phyloP scores from a whole-genome alignment of 2,329 filamentous ascomycete genomes.

The Xylaria sp. region DNA sequence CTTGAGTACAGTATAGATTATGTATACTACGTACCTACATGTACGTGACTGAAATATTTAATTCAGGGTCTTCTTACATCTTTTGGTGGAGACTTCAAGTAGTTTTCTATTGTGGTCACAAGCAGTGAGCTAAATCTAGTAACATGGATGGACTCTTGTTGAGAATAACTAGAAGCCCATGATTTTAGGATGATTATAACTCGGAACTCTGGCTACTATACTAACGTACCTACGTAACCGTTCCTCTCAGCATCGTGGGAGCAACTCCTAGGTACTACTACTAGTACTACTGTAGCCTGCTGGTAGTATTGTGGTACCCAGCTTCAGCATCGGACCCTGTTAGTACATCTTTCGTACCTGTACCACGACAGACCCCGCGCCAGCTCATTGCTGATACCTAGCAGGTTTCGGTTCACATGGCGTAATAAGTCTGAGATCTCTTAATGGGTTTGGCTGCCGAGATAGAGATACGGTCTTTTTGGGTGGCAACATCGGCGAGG shows the following conservation, averaged over 20 bases:
- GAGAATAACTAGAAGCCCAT: neutral
- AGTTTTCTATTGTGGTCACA: neutral
- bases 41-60: neutral
- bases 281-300: slow-evolving; percentile 2
- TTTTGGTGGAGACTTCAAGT: neutral
- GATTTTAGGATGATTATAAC: neutral
- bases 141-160: neutral
- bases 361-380: slow-evolving; percentile 21
- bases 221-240: neutral
- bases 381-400: slow-evolving; percentile 18
- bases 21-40: neutral
- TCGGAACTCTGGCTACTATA: too few species aligned
- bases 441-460: neutral
- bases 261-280: too few species aligned
- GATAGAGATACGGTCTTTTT: slow-evolving; percentile 8
- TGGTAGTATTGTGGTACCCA: neutral
- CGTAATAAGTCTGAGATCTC: slow-evolving; percentile 14
- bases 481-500: slow-evolving; percentile 29
- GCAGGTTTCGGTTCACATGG: slow-evolving; percentile 16
- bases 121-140: neutral
- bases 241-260: neutral
- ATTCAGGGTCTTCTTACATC: slow-evolving; percentile 38
- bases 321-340: slow-evolving; percentile 31
- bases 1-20: slow-evolving; percentile 12
- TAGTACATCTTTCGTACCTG: neutral